Base-by-base conservation (phyloP, 1,284 basidiomycete species). In the Leccinum pallidistipes region DNA sequence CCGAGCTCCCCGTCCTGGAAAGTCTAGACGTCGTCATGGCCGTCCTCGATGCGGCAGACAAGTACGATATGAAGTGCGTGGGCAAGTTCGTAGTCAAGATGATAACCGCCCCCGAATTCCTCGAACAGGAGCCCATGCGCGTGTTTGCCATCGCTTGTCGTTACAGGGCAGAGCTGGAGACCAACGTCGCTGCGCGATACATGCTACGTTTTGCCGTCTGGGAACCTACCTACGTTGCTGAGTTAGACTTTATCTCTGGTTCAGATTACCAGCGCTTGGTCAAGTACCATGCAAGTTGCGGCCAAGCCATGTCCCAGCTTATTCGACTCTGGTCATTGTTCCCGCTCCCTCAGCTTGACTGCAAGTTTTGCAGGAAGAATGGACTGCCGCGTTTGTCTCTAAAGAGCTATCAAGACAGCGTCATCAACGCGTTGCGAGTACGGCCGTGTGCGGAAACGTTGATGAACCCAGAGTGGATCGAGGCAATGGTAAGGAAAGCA, bases 121-220 rank as follows among this genome's bases (percentile, higher is more conserved):
- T 81, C 16, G 78, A 80, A 60, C 69, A 72, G 12, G 77, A 81
- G 43, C 79, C 83, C 21, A 65, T 85, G 60, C 77, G 80, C n/a
- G 81, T 82, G 14, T 85, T 81, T 62, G 82, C 81, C 1, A 79
- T 85, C 58, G 79, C 83, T 50, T 81, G 77, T 69, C 75, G 75
- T 14, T 81, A 81, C 64, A 76, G 77, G 31, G 80, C 81, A 69
- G 74, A 74, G 56, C 61, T 63, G 16, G 78, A 83, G 65, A 80
- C 79, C 8, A 76, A 74, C 47, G 64, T 73, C 24, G 83, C 83
- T 18, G 81, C 81, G 2, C 73, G 72, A 56, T 75, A 77, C 61
- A 79, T 80, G 58, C 70, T 83, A 16, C 76, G 75, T 51, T 76
- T 77, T 45, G 76, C 80, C n/a, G 64, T 78, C 21, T 71, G 74